Evolutionary conservation across 495 filamentous ascomycete species (phyloP).

Genomic region (Podospora pseudocomata): DNA sequence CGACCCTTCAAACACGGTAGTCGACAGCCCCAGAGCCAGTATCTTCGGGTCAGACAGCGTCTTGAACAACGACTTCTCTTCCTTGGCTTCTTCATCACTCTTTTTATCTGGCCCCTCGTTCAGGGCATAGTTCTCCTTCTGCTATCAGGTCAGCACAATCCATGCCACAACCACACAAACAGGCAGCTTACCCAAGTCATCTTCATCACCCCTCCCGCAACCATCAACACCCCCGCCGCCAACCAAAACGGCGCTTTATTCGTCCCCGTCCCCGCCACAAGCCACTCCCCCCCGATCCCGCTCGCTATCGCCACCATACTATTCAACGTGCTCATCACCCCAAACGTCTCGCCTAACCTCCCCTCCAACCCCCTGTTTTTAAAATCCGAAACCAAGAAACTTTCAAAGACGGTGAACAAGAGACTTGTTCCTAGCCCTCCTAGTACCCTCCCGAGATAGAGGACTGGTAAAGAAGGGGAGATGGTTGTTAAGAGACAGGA

Average conservation of each 20-base stretch:
- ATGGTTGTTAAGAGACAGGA: slow-evolving; percentile 49
- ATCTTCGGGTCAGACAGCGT: slow-evolving; percentile 38
- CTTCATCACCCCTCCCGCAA: slow-evolving; percentile 41
- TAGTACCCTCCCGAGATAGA: slow-evolving; percentile 49
- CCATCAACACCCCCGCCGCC: slow-evolving; percentile 35
- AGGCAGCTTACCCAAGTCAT: slow-evolving; percentile 45
- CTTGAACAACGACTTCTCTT: slow-evolving; percentile 22
- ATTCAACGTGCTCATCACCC: slow-evolving; percentile 50
- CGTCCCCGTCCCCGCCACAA: slow-evolving; percentile 40
- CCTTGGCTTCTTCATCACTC: slow-evolving; percentile 7
- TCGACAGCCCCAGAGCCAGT: slow-evolving; percentile 44
- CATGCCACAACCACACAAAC: too few relatives aligned
- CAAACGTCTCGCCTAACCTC: slow-evolving; percentile 46
- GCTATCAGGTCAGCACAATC: too few relatives aligned
- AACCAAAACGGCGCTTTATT: slow-evolving; percentile 49
- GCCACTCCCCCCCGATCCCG: slow-evolving; percentile 54
- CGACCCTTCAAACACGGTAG: slow-evolving; percentile 54
- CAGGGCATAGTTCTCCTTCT: slow-evolving; percentile 46
- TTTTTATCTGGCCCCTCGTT: neutral
- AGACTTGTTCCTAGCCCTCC: slow-evolving; percentile 55
- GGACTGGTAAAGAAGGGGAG: slow-evolving; percentile 30
- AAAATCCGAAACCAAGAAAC: slow-evolving; percentile 57
- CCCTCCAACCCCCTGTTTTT: slow-evolving; percentile 31
- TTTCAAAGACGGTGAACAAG: slow-evolving; percentile 55
- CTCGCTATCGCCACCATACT: slow-evolving; percentile 49